Evolutionary conservation across 352 stramenopile genomes (phyloP).

Genomic region (Globisporangium barbulae): DNA sequence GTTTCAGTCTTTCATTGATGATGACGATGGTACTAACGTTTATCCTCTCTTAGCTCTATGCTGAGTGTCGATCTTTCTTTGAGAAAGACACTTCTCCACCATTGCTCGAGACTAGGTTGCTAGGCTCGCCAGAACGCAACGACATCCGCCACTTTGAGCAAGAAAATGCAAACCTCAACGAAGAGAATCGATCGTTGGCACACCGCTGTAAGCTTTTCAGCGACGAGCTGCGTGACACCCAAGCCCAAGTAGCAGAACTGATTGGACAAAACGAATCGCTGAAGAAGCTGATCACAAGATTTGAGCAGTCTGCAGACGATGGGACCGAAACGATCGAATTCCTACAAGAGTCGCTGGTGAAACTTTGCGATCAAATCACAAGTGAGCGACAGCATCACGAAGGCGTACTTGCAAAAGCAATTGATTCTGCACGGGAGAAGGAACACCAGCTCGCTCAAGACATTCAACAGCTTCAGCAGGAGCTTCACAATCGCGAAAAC

Average conservation of each 20-base stretch:
- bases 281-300: slow-evolving; percentile 26
- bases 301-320: slow-evolving; percentile 30
- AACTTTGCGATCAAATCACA: slow-evolving; percentile 30
- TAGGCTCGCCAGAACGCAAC: slow-evolving; percentile 1
- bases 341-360: slow-evolving; percentile 35
- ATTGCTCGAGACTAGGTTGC: neutral
- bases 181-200: slow-evolving; percentile 6
- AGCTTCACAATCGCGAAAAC: slow-evolving; percentile 9
- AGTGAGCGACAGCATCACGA: slow-evolving; percentile 21
- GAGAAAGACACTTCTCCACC: neutral
- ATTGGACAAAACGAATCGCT: slow-evolving; percentile 1
- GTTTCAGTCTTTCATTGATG: neutral
- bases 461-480: slow-evolving; percentile 4
- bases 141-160: neutral
- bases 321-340: slow-evolving; percentile 38
- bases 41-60: slow-evolving; percentile 5
- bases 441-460: slow-evolving; percentile 11
- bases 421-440: neutral
- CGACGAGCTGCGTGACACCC: slow-evolving; percentile 10
- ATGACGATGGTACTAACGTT: neutral
- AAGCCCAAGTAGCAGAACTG: slow-evolving; percentile 8
- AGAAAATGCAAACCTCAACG: neutral
- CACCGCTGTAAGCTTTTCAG: slow-evolving; percentile 18
- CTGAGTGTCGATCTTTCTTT: slow-evolving; percentile 11
- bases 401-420: slow-evolving; percentile 5